phyloP scores from a whole-genome alignment of 106 monocot genomes.

The Platanthera guangdongensis region DNA sequence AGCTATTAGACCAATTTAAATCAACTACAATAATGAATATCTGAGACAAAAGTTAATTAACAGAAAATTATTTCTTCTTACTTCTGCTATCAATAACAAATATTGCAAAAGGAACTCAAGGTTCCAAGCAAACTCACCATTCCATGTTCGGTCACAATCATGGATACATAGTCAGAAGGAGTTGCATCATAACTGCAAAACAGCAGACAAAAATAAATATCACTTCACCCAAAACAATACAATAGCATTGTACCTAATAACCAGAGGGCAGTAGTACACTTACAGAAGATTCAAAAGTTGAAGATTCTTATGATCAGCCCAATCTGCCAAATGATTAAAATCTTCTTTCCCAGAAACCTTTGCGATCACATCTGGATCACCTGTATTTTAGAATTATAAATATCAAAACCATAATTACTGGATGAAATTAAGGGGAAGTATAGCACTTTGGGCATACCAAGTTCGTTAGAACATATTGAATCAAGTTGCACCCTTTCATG shows the following conservation, averaged over 20 bases:
- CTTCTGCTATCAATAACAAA: background rate
- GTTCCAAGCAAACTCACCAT: conserved; percentile 40
- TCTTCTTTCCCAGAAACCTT: conserved; percentile 58
- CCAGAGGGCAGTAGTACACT: conserved; percentile 11
- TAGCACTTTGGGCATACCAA: conserved; percentile 23
- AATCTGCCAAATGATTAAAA: conserved; percentile 43
- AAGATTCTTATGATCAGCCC: conserved; percentile 65
- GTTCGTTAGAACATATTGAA: conserved; percentile 65
- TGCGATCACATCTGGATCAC: conserved; percentile 72
- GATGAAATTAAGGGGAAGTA: background rate
- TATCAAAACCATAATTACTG: background rate
- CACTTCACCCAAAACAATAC: background rate
- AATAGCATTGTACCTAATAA: background rate
- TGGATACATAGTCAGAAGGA: conserved; percentile 78
- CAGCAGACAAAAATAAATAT: conserved; percentile 4
- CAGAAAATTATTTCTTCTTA: background rate
- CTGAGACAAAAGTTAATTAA: background rate
- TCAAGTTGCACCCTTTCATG: conserved; percentile 60
- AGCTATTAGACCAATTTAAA: background rate
- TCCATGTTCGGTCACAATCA: conserved; percentile 84
- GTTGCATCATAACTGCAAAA: conserved; percentile 74
- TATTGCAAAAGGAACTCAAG: background rate
- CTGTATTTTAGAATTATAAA: conserved; percentile 20
- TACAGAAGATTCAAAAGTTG: conserved; percentile 89
- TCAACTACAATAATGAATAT: background rate